Conservation (phyloP, 352 stramenopile genomes). For the Globisporangium megalacanthum region DNA sequence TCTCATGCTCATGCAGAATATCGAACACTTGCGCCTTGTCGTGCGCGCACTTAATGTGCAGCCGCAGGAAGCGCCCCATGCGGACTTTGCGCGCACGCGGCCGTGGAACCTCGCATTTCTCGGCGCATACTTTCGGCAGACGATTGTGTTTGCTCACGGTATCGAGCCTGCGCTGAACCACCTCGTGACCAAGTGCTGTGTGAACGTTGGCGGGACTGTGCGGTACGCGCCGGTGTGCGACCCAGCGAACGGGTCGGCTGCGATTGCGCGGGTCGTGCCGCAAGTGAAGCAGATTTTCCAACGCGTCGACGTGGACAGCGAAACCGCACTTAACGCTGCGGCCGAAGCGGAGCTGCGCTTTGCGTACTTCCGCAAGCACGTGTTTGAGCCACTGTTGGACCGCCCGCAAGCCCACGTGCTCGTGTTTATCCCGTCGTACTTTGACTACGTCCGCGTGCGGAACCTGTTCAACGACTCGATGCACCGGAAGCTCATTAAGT, state of each 20-base stretch:
- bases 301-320: constrained; percentile 43
- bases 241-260: constrained; percentile 31
- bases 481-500: constrained; percentile 69
- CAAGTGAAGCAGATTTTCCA: constrained; percentile 81
- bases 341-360: constrained; percentile 67
- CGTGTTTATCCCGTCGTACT: constrained; percentile 80
- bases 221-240: constrained; percentile 62
- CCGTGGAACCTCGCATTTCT: constrained; percentile 74
- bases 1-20: constrained; percentile 77
- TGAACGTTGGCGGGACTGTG: constrained; percentile 45
- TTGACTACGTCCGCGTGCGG: constrained; percentile 83
- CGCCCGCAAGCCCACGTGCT: constrained; percentile 65
- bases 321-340: constrained; percentile 17
- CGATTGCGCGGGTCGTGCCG: constrained; percentile 61
- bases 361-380: constrained; percentile 71
- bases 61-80: constrained; percentile 60
- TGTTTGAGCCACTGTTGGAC: constrained; percentile 69
- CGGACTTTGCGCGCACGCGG: constrained; percentile 67
- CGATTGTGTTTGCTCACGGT: constrained; percentile 59
- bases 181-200: constrained; percentile 50
- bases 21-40: constrained; percentile 66
- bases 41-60: constrained; percentile 57
- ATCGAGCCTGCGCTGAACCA: constrained; percentile 57
- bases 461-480: constrained; percentile 73
- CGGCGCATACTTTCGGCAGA: constrained; percentile 66